Evolutionary conservation across 306 rosid genomes (phyloP).

Genomic region (Echinosophora koreensis): DNA sequence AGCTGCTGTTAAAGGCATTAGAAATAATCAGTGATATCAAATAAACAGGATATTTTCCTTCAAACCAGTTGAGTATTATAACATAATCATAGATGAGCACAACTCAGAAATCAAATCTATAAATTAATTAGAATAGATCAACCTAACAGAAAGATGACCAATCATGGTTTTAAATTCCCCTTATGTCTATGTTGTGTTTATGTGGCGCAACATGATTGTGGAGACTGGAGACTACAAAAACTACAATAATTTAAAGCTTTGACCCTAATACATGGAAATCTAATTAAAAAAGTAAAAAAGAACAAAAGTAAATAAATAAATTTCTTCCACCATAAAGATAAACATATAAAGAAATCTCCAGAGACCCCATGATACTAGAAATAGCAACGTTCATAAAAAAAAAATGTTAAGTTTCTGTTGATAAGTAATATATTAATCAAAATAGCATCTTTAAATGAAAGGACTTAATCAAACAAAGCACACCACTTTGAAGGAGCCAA

Average conservation of each 20-base stretch:
- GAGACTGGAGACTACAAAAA: too few relatives aligned
- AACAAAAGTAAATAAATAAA: background rate
- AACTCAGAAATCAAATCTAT: background rate
- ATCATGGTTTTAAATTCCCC: too few relatives aligned
- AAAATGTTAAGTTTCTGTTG: background rate
- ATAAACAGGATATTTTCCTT: background rate
- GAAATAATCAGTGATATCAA: conserved; percentile 14
- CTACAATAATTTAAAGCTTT: too few relatives aligned
- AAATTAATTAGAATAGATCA: conserved; percentile 13
- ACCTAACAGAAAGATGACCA: conserved; percentile 23
- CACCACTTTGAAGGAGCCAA: too few relatives aligned
- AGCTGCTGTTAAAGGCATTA: background rate
- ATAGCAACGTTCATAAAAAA: conserved; percentile 32
- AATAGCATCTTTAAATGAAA: conserved; percentile 1
- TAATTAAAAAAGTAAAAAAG: background rate
- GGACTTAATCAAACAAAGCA: background rate
- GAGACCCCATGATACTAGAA: conserved; percentile 46
- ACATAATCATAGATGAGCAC: background rate
- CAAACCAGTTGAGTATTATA: background rate
- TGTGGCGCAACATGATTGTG: too few relatives aligned
- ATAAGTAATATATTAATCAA: background rate
- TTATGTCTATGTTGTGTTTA: too few relatives aligned
- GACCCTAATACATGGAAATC: background rate
- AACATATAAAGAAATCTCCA: conserved; percentile 9
- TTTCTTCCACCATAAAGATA: conserved; percentile 17